Evolutionary conservation across 305 asterid species (phyloP).

Genomic region (Fraxinus dipetala): DNA sequence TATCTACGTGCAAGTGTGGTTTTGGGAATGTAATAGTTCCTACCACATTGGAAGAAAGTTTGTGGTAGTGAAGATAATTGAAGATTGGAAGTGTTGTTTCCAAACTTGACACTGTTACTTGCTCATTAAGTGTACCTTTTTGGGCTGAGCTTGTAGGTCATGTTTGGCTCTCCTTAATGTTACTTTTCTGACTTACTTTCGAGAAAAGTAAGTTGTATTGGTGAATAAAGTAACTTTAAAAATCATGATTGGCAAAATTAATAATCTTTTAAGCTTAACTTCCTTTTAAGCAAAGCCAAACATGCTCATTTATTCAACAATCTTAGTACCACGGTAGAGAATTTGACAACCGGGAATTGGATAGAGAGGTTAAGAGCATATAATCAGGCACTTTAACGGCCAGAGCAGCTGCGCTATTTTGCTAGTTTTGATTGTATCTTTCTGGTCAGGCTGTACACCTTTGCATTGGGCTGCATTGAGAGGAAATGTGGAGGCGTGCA

Average conservation of each 20-base stretch:
- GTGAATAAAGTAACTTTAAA: not conserved
- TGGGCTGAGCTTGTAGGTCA: not conserved
- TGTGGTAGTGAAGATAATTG: not conserved
- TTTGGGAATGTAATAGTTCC: not conserved
- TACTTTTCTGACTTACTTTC: not conserved
- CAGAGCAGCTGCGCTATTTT: constrained; percentile 11
- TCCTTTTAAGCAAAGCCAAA: not conserved
- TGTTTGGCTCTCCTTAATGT: not conserved
- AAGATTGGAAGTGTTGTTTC: not conserved
- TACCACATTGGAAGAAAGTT: not conserved
- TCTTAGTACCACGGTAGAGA: not conserved
- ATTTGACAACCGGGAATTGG: not conserved
- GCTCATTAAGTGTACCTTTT: not conserved
- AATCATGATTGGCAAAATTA: not conserved
- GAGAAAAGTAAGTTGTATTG: not conserved
- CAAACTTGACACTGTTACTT: not conserved
- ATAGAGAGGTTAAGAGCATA: not conserved
- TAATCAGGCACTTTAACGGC: not conserved
- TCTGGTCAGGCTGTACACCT: constrained; percentile 84
- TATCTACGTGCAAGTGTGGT: not conserved
- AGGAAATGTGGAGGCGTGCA: constrained; percentile 88
- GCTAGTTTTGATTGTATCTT: constrained; percentile 23
- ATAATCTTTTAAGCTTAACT: not conserved
- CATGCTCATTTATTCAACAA: not conserved
- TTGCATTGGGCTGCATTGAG: constrained; percentile 95